A percentile compares a stretch with the other conserved stretches of the same genome.
phyloP scores from a whole-genome alignment of 768 basidiomycete genomes.

The Leccinellum luteum region DNA sequence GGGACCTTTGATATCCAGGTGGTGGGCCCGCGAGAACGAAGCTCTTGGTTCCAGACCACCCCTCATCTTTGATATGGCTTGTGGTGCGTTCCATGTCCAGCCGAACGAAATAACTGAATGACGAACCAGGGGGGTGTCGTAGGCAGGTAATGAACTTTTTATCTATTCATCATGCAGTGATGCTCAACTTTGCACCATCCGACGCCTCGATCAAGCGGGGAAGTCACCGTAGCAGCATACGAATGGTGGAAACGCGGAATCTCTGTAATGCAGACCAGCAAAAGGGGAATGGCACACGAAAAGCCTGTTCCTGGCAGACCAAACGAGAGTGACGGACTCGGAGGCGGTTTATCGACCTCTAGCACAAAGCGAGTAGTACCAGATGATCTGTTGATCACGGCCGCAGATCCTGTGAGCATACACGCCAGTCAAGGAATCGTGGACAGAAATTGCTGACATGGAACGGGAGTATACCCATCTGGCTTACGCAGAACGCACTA shows the following conservation, averaged over 20 bases:
- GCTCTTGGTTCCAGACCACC: slow-evolving; percentile 14
- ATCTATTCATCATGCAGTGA: slow-evolving; percentile 22
- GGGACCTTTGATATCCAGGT: slow-evolving; percentile 8
- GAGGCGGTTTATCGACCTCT: not conserved
- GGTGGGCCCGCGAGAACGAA: slow-evolving; percentile 23
- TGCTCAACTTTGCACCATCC: not conserved
- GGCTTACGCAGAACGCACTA: slow-evolving; percentile 56
- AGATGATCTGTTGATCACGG: slow-evolving; percentile 17
- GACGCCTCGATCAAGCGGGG: slow-evolving; percentile 44
- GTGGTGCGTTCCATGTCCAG: slow-evolving; percentile 17
- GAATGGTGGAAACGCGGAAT: slow-evolving; percentile 57
- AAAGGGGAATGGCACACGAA: slow-evolving; percentile 2
- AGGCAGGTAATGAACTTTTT: slow-evolving; percentile 24
- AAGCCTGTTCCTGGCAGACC: not conserved
- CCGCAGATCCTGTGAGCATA: slow-evolving; percentile 27
- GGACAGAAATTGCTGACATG: slow-evolving; percentile 11
- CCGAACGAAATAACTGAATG: not conserved
- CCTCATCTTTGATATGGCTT: slow-evolving; percentile 30
- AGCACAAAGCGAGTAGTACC: slow-evolving; percentile 10
- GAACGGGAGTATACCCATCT: slow-evolving; percentile 52
- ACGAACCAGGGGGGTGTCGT: not conserved
- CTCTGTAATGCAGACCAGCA: slow-evolving; percentile 21
- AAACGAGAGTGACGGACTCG: not conserved
- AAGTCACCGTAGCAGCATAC: slow-evolving; percentile 55
- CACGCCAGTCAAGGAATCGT: not conserved